Conservation (phyloP, 2,329 filamentous ascomycete genomes). For the Aspergillus fischeri region DNA sequence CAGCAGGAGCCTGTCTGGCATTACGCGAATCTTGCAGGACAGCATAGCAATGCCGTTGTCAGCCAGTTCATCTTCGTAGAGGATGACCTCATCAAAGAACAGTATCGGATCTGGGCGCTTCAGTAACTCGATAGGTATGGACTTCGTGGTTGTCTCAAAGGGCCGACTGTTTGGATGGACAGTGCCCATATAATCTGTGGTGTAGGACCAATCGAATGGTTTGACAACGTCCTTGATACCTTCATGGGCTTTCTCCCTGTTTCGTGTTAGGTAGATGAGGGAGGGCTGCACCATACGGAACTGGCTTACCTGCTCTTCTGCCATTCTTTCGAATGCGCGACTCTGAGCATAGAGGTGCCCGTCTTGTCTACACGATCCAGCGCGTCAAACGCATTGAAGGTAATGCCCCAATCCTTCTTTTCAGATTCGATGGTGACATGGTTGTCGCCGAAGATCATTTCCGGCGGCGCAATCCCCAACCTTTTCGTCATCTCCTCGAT, state of each 20-base stretch:
- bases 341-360: conserved; percentile 82
- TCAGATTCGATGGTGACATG: conserved; percentile 69
- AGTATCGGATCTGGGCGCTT: conserved; percentile 87
- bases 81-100: conserved; percentile 92
- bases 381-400: conserved; percentile 82
- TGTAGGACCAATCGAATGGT: conserved; percentile 98
- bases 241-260: conserved; percentile 71
- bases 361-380: conserved; percentile 93
- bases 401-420: conserved; percentile 70
- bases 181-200: conserved; percentile 78
- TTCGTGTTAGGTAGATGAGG: conserved; percentile 35
- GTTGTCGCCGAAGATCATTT: conserved; percentile 99
- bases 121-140: conserved; percentile 81
- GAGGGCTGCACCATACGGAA: not conserved
- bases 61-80: conserved; percentile 96
- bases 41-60: conserved; percentile 93
- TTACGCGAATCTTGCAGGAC: conserved; percentile 87
- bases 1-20: conserved; percentile 81
- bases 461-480: conserved; percentile 82
- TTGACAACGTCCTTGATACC: conserved; percentile 91
- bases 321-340: conserved; percentile 91
- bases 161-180: conserved; percentile 39
- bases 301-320: conserved; percentile 59
- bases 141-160: conserved; percentile 45
- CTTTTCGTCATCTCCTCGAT: conserved; percentile 79